Percentiles rank a stretch among this genome's conserved stretches.
Evolutionary conservation across 1,284 basidiomycete species (phyloP).

Genomic region (Heterobasidion irregulare): DNA sequence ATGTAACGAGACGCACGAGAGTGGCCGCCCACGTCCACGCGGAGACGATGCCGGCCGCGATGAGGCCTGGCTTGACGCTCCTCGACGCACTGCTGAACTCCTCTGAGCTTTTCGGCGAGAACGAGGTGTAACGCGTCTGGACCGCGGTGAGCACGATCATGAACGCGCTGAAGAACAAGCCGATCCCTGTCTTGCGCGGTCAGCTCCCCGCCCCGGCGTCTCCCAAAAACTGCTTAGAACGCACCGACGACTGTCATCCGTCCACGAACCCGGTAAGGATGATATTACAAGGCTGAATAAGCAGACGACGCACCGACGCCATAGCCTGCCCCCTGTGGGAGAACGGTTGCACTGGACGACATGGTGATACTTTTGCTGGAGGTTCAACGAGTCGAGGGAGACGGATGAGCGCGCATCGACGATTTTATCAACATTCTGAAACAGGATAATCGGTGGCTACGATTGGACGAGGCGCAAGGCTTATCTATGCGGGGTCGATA

Average conservation of each 20-base stretch:
- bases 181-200: slow-evolving; percentile 47
- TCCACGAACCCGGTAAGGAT: neutral
- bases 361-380: neutral
- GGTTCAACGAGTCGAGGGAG: no score
- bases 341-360: slow-evolving; percentile 11
- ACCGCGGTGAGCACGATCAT: slow-evolving; percentile 67
- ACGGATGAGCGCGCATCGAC: no score
- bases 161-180: slow-evolving; percentile 74
- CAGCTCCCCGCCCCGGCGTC: neutral
- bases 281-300: neutral
- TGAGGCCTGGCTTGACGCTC: slow-evolving; percentile 82
- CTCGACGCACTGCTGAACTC: slow-evolving; percentile 82
- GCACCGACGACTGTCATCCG: slow-evolving; percentile 38
- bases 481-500: no score
- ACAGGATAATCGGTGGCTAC: no score
- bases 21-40: slow-evolving; percentile 83
- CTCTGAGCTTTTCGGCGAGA: slow-evolving; percentile 63
- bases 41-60: slow-evolving; percentile 84
- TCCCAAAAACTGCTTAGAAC: slow-evolving; percentile 10
- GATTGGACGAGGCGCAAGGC: no score
- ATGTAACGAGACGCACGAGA: slow-evolving; percentile 31
- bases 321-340: slow-evolving; percentile 71
- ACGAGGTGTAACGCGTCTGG: slow-evolving; percentile 66
- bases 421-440: no score
- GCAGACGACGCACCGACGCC: slow-evolving; percentile 60